Evolutionary conservation across 495 filamentous ascomycete species (phyloP), one percentile per base, ranked within the genome.

Genomic region (Emericellopsis terricola): DNA sequence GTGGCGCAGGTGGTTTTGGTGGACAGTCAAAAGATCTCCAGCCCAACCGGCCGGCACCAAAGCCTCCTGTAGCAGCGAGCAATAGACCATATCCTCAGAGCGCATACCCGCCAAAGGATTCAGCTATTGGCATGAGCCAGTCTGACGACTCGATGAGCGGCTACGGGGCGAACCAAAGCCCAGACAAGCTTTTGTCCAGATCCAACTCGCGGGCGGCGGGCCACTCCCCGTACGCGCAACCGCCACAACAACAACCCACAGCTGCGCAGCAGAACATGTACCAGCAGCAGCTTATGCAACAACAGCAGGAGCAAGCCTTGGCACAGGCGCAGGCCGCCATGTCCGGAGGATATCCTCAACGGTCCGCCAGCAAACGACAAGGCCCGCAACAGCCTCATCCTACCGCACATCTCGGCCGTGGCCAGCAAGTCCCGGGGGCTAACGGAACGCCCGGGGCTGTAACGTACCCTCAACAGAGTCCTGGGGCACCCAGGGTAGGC

Each of bases 261-360:
- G 46, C 53, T 9, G 46, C 48, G 24, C 60, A 63, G 35, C 45
- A 51, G 8, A 27, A 23, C 10, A 42, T 47, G 2, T 87, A 87
- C 48, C 82, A 87, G 50, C 81, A 85, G 45, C 67, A 69, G 44
- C 38, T 68, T 26, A 49, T 68, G 52, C 64, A 67, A 37, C 81
- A 91, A 38, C 62, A 65, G 38, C 84, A 91, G 49, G 76, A 84
- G 43, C 73, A 80, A 27, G 72, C 77, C 14, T 74, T 84, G 68
- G 65, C 69, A 4, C 76, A 75, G 31, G 74, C 78, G 2, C 82
- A 87, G 47, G 65, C 76, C 10, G 51, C 57, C 34, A 56, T 64
- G 61, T 53, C 51, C 21, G 62, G 61, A 7, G 59, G 64, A 63
- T n/a, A n/a, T n/a, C 37, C 78, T 60, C 44, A 78, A 19, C 78